phyloP scores from a whole-genome alignment of 495 filamentous ascomycete species.

The Annulohypoxylon stygium region DNA sequence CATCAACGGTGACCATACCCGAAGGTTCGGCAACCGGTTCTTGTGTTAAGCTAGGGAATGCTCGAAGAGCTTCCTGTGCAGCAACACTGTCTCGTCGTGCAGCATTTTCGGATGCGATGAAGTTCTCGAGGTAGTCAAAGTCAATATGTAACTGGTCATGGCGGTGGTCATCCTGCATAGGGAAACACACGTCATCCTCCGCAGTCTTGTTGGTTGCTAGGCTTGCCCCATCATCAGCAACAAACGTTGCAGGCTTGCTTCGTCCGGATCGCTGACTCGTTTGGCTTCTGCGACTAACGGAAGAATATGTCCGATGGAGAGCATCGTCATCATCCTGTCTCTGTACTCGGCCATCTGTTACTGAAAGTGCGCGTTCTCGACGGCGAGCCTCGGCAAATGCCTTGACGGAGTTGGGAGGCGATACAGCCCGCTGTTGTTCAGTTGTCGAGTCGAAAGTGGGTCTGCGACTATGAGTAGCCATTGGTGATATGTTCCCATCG shows the following conservation, averaged over 20 bases:
- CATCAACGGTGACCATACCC: slow-evolving; percentile 60
- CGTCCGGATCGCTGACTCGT: slow-evolving; percentile 48
- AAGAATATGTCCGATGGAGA: slow-evolving; percentile 79
- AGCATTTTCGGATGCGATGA: slow-evolving; percentile 67
- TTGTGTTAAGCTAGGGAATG: slow-evolving; percentile 73
- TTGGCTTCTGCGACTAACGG: slow-evolving; percentile 69
- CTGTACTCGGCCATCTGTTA: slow-evolving; percentile 56
- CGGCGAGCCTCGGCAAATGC: slow-evolving; percentile 87
- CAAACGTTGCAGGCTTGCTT: slow-evolving; percentile 60
- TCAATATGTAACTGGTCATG: slow-evolving; percentile 73
- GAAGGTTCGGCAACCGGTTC: slow-evolving; percentile 33
- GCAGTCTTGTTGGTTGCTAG: slow-evolving; percentile 67
- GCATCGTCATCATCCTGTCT: slow-evolving; percentile 70
- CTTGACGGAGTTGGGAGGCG: slow-evolving; percentile 96
- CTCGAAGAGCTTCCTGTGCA: slow-evolving; percentile 55
- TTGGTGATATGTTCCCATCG: slow-evolving; percentile 56
- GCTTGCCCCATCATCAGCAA: slow-evolving; percentile 62
- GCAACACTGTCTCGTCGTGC: slow-evolving; percentile 63
- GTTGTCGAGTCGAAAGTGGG: slow-evolving; percentile 60
- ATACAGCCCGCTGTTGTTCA: slow-evolving; percentile 72
- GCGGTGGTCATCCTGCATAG: slow-evolving; percentile 64
- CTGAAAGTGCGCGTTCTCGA: slow-evolving; percentile 68
- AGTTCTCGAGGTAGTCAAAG: slow-evolving; percentile 89
- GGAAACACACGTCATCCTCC: slow-evolving; percentile 90
- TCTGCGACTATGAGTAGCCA: slow-evolving; percentile 56